A percentile compares a stretch with the other conserved stretches of the same genome.
Evolutionary conservation across 2,329 filamentous ascomycete species (phyloP).

Genomic region (Ophiostoma sp.): DNA sequence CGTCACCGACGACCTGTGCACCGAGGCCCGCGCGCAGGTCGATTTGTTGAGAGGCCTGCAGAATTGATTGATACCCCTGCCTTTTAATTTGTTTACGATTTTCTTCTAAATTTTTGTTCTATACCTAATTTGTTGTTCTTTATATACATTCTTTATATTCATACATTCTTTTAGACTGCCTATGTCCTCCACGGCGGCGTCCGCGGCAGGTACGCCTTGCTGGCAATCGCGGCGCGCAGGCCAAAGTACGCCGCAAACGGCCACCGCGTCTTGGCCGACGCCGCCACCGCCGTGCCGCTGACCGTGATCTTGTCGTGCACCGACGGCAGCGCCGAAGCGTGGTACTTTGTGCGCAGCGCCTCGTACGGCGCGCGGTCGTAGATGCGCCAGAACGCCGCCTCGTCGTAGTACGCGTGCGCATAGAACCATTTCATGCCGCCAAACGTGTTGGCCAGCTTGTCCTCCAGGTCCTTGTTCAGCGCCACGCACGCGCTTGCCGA

Average conservation of each 20-base stretch:
- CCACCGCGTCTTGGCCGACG: constrained; percentile 39
- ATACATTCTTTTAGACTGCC: too few species aligned
- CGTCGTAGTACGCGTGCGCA: constrained; percentile 77
- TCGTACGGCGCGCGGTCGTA: constrained; percentile 57
- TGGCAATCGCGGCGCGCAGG: constrained; percentile 54
- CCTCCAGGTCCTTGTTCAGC: constrained; percentile 67
- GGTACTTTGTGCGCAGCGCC: constrained; percentile 56
- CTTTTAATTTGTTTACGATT: background rate
- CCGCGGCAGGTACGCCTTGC: constrained; percentile 50
- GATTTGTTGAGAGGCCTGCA: constrained; percentile 24
- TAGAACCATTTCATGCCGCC: constrained; percentile 84
- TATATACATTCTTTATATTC: background rate
- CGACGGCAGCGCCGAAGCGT: constrained; percentile 56
- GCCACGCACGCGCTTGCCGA: constrained; percentile 53
- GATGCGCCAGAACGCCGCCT: constrained; percentile 62
- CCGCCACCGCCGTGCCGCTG: constrained; percentile 6
- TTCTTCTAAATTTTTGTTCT: constrained; percentile 15
- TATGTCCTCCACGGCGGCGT: constrained; percentile 26
- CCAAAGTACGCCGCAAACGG: constrained; percentile 57
- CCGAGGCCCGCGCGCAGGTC: constrained; percentile 30
- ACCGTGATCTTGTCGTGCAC: constrained; percentile 65
- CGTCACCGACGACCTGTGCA: constrained; percentile 27
- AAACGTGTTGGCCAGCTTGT: constrained; percentile 56
- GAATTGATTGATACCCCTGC: too few species aligned
- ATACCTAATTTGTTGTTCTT: background rate